Evolutionary conservation across 208 protist species (phyloP).

Genomic region (Herpetomonas tarakana): DNA sequence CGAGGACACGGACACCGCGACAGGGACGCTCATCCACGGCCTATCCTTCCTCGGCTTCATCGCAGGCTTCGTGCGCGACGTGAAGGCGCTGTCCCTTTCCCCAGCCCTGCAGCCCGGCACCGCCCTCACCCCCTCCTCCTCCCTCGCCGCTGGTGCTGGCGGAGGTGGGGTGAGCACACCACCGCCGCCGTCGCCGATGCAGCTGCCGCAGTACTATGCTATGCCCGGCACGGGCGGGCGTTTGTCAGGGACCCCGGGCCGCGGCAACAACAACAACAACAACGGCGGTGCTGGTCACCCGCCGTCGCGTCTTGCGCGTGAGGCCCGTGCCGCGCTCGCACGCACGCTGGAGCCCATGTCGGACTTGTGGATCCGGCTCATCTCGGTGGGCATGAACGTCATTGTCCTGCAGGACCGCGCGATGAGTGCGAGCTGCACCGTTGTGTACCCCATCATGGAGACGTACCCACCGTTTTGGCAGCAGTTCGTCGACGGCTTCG

Average conservation of each 20-base stretch:
- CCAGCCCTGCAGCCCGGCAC: slow-evolving; percentile 14
- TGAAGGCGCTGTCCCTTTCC: slow-evolving; percentile 54
- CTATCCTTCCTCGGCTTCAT: slow-evolving; percentile 79
- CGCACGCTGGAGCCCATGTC: slow-evolving; percentile 56
- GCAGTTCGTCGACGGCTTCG: slow-evolving; percentile 64
- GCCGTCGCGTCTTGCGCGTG: slow-evolving; percentile 20
- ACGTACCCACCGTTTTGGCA: slow-evolving; percentile 83
- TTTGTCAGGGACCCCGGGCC: slow-evolving; percentile 29
- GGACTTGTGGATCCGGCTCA: slow-evolving; percentile 67
- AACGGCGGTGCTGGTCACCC: slow-evolving; percentile 6
- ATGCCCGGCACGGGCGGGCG: slow-evolving; percentile 24
- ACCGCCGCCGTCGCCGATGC: slow-evolving; percentile 44
- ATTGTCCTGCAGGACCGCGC: slow-evolving; percentile 80
- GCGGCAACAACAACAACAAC: slow-evolving; percentile 18
- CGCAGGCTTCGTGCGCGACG: slow-evolving; percentile 60
- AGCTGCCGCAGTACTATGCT: slow-evolving; percentile 42
- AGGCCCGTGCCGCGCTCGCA: slow-evolving; percentile 48
- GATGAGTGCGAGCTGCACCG: slow-evolving; percentile 56
- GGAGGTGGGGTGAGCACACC: slow-evolving; percentile 9
- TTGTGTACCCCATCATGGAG: slow-evolving; percentile 83
- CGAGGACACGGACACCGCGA: slow-evolving; percentile 63
- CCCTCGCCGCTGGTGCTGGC: slow-evolving; percentile 7
- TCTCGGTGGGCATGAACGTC: slow-evolving; percentile 76
- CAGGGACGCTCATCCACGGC: slow-evolving; percentile 47
- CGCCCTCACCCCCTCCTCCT: slow-evolving; percentile 6